Base-by-base conservation (phyloP, 208 protist species). In the Porcisia deanei region DNA sequence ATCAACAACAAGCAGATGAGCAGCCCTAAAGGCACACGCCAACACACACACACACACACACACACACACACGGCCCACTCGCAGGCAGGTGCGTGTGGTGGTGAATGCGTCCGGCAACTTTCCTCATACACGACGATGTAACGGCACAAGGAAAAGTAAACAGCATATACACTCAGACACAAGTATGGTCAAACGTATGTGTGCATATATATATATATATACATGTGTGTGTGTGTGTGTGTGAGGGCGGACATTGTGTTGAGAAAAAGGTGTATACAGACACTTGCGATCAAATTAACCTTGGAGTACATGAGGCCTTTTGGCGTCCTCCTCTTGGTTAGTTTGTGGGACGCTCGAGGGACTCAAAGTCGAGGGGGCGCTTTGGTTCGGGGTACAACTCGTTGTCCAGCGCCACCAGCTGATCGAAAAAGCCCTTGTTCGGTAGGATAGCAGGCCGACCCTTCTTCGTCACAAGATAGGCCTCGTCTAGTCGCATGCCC, bases 401-500 rank as follows among this genome's bases (percentile, higher is more conserved):
- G 6, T 71, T 73, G 61, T 97, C 92, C 6, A 97, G 82, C n/a
- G 76, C 41, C 16, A 94, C 34, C 20, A 97, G 81, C 73, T 97
- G 92, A 53, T 92, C 77, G 58, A 97, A 88, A 69, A 97, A 97
- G 20, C 92, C 87, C 54, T 90, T 86, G 76, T 97, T 97, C 7
- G 92, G 92, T 14, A 89, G 81, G 78, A 97, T 97, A 37, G 90
- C 88, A 22, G 92, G 92, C 1, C 92, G 79, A 0, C 92, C 92
- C 39, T 86, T 83, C 71, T 92, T 94, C 16, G 90, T 90, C 3
- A 90, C 61, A 16, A 85, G 78, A 55, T 97, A 97, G 47, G 92
- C 92, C 64, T 97, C 92, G 58, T 95, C 90, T n/a, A 97, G 66
- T 9, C 92, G 85, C 92, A 97, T 97, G n/a, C 84, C 77, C 74